Conservation (phyloP, 2,329 filamentous ascomycete species). For the Neonectria faginata region DNA sequence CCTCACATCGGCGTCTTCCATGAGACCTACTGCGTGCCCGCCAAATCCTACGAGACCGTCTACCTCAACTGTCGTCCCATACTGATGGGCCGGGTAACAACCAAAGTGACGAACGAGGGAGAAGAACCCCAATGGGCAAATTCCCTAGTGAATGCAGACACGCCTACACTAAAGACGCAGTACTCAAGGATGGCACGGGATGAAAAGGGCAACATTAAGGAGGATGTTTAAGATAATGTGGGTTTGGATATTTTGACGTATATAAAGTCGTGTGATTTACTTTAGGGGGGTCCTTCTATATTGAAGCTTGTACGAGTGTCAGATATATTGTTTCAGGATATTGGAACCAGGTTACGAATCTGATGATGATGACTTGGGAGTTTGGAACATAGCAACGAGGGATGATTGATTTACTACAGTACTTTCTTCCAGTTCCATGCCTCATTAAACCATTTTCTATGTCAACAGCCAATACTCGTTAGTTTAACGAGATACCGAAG, state of each 20-base stretch:
- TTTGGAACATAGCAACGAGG: background rate
- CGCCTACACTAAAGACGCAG: conserved; percentile 50
- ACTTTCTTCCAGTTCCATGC: background rate
- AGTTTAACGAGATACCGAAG: too few species aligned
- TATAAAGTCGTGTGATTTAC: background rate
- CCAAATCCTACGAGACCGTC: conserved; percentile 62
- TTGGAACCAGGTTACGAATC: background rate
- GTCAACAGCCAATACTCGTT: background rate
- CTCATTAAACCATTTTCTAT: background rate
- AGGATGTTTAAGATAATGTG: conserved; percentile 13
- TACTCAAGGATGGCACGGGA: conserved; percentile 49
- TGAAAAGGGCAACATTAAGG: conserved; percentile 34
- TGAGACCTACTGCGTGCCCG: conserved; percentile 62
- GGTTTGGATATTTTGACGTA: background rate
- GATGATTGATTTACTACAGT: background rate
- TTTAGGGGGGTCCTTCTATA: background rate
- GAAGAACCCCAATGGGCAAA: conserved; percentile 48
- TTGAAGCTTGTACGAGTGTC: background rate
- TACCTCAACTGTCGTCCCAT: conserved; percentile 59
- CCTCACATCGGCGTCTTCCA: conserved; percentile 64
- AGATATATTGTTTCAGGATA: background rate
- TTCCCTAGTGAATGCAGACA: conserved; percentile 50
- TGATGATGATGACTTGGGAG: background rate
- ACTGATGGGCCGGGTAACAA: conserved; percentile 49
- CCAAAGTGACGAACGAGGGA: conserved; percentile 40